Evolutionary conservation across 768 basidiomycete species (phyloP), one percentile per base, ranked within the genome.

Genomic region (Hygrophorus russula): DNA sequence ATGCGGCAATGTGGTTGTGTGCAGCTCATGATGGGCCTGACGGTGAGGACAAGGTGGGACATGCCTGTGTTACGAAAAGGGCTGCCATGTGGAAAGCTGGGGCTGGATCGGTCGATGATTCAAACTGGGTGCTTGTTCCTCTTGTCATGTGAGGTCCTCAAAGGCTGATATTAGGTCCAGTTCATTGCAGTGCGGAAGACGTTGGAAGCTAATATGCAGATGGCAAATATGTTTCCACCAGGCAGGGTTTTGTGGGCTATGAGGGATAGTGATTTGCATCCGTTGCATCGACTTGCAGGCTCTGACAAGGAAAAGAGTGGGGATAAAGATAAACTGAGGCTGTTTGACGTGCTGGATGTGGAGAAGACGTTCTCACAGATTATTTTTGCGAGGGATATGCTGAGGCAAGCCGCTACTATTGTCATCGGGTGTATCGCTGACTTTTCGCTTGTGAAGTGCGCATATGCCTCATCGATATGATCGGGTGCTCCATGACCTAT

Each of bases 401-500:
- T 91, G 47, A 80, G 76, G 83, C 81, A 49, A 29, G 73, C 63
- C 8, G 14, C 48, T 39, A 33, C 34, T 3, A 33, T 43, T 13
- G 45, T 33, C 29, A 11, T 36, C 20, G 14, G 33, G 45, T 30
- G n/a, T 44, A 28, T 18, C 27, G 17, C 8, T 28, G 14, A 28
- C 27, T 46, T 6, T 50, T 54, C 32, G 46, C 31, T 12, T 38
- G 5, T 30, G 39, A 5, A 82, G 80, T 53, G 76, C 84, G 8
- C 85, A 88, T 56, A 62, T 87, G 62, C 84, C 87, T 15, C 79
- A 90, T 54, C 79, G 81, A 50, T 90, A 90, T 51, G 87, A 89
- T 54, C 69, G 70, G 46, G 78, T 78, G 27, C 56, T 89, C 37
- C 80, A 85, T 48, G 82, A 86, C 54, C 59, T 86, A 31, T 58